These are phyloP conservation scores for Phyllosticta citrichinensis DNA, from an alignment of 2,329 filamentous ascomycete genomes.

Conservation along the genomic window DNA sequence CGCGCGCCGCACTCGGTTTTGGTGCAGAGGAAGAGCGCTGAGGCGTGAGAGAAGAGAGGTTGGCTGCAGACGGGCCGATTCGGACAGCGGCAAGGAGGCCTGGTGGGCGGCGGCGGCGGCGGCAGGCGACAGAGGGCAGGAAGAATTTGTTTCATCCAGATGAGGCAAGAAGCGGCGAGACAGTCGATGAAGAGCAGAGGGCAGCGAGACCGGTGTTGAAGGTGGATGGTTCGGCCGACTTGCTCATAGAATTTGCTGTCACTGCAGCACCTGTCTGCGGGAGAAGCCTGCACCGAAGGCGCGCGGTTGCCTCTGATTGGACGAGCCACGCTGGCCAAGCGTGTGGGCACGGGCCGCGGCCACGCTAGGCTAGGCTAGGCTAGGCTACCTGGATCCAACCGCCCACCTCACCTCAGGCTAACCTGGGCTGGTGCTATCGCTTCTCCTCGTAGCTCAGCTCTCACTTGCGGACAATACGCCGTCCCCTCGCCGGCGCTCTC, in stretches of 20 bases:
- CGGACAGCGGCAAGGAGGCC: background rate
- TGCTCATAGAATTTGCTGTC: background rate
- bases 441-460: too few relatives aligned
- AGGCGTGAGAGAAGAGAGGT: background rate
- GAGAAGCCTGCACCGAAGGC: constrained; percentile 5
- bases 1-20: background rate
- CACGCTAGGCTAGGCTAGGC: too few relatives aligned
- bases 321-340: background rate
- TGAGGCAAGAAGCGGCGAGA: background rate
- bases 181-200: background rate
- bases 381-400: too few relatives aligned
- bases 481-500: background rate
- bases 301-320: constrained; percentile 2
- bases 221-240: background rate
- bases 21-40: background rate
- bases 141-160: constrained; percentile 5
- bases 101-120: background rate
- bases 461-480: background rate
- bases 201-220: background rate
- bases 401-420: background rate
- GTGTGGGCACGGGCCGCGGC: background rate
- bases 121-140: background rate
- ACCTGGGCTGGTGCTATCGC: background rate
- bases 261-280: background rate
- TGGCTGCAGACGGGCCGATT: constrained; percentile 6